A percentile compares a stretch with the other conserved stretches of the same genome.
phyloP scores from a whole-genome alignment of 2,329 filamentous ascomycete genomes.

The Herpotrichia juniperi region DNA sequence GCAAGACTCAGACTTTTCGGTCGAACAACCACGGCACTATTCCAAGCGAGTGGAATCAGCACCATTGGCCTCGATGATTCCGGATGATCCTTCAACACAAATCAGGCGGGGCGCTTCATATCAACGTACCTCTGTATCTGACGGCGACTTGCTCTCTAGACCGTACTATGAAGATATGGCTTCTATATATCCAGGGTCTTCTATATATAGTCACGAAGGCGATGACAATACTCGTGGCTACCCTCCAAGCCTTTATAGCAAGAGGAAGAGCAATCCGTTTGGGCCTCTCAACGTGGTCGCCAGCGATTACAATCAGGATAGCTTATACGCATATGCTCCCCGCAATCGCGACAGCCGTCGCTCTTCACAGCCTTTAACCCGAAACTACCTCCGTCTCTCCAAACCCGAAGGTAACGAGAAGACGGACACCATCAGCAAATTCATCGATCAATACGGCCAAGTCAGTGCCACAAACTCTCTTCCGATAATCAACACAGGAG shows the following conservation, averaged over 20 bases:
- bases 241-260: constrained; percentile 23
- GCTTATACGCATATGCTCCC: constrained; percentile 18
- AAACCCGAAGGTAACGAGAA: constrained; percentile 21
- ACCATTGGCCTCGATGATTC: constrained; percentile 36
- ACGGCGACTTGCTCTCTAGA: constrained; percentile 12
- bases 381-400: constrained; percentile 20
- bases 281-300: constrained; percentile 18
- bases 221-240: constrained; percentile 14
- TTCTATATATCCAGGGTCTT: constrained; percentile 38
- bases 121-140: constrained; percentile 14
- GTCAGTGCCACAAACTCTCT: constrained; percentile 11
- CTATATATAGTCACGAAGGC: constrained; percentile 32
- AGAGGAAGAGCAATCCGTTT: constrained; percentile 29
- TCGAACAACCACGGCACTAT: constrained; percentile 9
- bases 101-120: constrained; percentile 17
- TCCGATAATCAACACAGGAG: background rate
- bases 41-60: constrained; percentile 12
- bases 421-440: constrained; percentile 39
- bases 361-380: constrained; percentile 16
- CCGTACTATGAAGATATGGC: constrained; percentile 38
- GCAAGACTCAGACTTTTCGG: background rate
- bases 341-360: constrained; percentile 15
- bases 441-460: constrained; percentile 37
- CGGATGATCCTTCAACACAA: constrained; percentile 31
- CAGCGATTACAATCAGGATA: constrained; percentile 20